These are phyloP conservation scores for Xylaria sp. DNA, from an alignment of 2,329 filamentous ascomycete species.

Conservation along the genomic window DNA sequence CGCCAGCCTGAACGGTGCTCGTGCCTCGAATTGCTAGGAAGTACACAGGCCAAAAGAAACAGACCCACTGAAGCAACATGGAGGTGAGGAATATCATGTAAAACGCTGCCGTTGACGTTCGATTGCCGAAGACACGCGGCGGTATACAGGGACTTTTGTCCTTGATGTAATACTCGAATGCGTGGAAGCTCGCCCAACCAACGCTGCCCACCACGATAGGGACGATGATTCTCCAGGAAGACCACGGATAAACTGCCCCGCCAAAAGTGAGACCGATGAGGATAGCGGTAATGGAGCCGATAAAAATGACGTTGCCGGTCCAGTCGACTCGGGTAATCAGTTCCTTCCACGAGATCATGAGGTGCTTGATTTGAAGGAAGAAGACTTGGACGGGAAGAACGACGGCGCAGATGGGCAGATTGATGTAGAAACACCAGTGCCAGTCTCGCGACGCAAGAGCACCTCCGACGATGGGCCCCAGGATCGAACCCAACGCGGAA, in stretches of 20 bases:
- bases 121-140: slow-evolving; percentile 45
- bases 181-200: neutral
- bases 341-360: neutral
- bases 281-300: slow-evolving; percentile 36
- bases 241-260: slow-evolving; percentile 7
- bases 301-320: slow-evolving; percentile 40
- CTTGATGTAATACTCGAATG: slow-evolving; percentile 29
- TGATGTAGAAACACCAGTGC: slow-evolving; percentile 45
- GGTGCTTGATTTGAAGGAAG: slow-evolving; percentile 32
- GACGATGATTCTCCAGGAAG: neutral
- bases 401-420: slow-evolving; percentile 35
- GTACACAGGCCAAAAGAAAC: slow-evolving; percentile 45
- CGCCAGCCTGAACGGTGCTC: slow-evolving; percentile 29
- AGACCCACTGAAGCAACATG: slow-evolving; percentile 38
- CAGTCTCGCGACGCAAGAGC: slow-evolving; percentile 32
- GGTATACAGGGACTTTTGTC: too few species aligned
- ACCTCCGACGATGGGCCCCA: slow-evolving; percentile 34
- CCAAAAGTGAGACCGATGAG: slow-evolving; percentile 39
- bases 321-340: slow-evolving; percentile 38
- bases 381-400: slow-evolving; percentile 29
- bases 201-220: slow-evolving; percentile 1
- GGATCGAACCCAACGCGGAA: slow-evolving; percentile 33
- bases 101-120: slow-evolving; percentile 38
- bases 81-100: slow-evolving; percentile 40
- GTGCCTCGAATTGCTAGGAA: slow-evolving; percentile 43